These are phyloP conservation scores for Blastobotrys aristatus DNA, from an alignment of 1,139 yeast species.

Conservation along the genomic window DNA sequence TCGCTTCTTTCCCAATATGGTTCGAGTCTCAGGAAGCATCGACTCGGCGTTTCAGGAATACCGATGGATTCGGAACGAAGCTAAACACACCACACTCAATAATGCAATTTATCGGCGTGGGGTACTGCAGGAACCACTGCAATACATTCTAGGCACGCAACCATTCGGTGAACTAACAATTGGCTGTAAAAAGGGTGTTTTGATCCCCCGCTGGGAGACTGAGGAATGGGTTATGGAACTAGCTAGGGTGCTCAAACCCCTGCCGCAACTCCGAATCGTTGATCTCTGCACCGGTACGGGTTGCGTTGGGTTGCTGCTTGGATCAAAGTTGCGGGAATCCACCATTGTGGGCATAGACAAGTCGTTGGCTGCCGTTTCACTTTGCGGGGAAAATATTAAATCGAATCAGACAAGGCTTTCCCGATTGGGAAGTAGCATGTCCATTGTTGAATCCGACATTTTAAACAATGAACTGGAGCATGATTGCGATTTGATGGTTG, in stretches of 20 bases:
- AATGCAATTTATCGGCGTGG: slow-evolving; percentile 30
- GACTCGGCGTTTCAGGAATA: slow-evolving; percentile 42
- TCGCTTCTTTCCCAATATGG: slow-evolving; percentile 22
- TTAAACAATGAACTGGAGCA: neutral
- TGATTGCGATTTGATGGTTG: slow-evolving; percentile 49
- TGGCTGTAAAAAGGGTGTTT: slow-evolving; percentile 55
- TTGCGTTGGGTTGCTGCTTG: slow-evolving; percentile 61
- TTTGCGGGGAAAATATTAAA: slow-evolving; percentile 46
- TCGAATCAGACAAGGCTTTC: neutral
- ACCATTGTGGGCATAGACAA: slow-evolving; percentile 54
- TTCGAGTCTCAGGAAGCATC: slow-evolving; percentile 23
- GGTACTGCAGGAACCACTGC: slow-evolving; percentile 55
- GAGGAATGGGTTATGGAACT: slow-evolving; percentile 76
- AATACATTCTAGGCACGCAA: slow-evolving; percentile 77
- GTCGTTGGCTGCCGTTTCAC: slow-evolving; percentile 46
- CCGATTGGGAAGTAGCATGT: neutral
- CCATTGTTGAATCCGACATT: neutral
- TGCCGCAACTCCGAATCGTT: slow-evolving; percentile 26
- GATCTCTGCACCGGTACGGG: slow-evolving; percentile 94
- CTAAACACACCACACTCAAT: slow-evolving; percentile 6
- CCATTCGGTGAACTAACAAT: slow-evolving; percentile 76
- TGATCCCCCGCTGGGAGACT: slow-evolving; percentile 94
- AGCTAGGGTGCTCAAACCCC: slow-evolving; percentile 29
- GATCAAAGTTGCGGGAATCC: slow-evolving; percentile 20
- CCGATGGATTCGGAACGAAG: slow-evolving; percentile 44